phyloP scores from a whole-genome alignment of 2,329 filamentous ascomycete genomes.

The Venturia pyrina region DNA sequence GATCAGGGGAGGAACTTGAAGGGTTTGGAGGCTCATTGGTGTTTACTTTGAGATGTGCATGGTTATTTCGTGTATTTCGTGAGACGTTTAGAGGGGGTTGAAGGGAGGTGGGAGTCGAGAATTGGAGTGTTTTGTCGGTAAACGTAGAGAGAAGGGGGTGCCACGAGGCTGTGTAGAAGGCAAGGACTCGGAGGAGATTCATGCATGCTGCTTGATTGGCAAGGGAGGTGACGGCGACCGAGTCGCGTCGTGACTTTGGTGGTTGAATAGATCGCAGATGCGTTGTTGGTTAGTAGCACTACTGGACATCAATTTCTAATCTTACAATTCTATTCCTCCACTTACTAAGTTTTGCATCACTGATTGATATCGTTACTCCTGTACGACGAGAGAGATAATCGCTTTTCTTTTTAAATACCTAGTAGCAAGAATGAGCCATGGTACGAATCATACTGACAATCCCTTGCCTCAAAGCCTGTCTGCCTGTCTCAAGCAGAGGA shows the following conservation, averaged over 20 bases:
- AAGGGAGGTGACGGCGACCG: not conserved
- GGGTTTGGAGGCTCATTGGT: not conserved
- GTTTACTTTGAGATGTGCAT: too few species aligned
- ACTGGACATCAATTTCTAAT: not conserved
- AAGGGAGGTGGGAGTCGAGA: too few species aligned
- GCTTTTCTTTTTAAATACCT: not conserved
- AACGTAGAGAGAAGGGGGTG: too few species aligned
- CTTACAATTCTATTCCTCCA: not conserved
- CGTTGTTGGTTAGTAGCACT: not conserved
- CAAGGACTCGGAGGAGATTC: not conserved
- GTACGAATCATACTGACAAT: not conserved
- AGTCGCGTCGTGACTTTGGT: not conserved
- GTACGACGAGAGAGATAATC: not conserved
- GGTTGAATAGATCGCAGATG: not conserved
- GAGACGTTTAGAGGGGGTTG: too few species aligned
- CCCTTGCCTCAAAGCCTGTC: not conserved
- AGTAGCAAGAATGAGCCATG: slow-evolving; percentile 5
- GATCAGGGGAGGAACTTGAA: not conserved
- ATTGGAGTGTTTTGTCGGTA: too few species aligned
- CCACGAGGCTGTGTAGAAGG: not conserved
- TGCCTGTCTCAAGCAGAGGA: too few species aligned
- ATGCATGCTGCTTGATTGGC: not conserved
- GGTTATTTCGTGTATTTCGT: too few species aligned
- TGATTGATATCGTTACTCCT: not conserved
- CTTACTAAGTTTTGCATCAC: not conserved